Evolutionary conservation across 106 monocot genomes (phyloP).

Genomic region (Dendrobium catenatum): DNA sequence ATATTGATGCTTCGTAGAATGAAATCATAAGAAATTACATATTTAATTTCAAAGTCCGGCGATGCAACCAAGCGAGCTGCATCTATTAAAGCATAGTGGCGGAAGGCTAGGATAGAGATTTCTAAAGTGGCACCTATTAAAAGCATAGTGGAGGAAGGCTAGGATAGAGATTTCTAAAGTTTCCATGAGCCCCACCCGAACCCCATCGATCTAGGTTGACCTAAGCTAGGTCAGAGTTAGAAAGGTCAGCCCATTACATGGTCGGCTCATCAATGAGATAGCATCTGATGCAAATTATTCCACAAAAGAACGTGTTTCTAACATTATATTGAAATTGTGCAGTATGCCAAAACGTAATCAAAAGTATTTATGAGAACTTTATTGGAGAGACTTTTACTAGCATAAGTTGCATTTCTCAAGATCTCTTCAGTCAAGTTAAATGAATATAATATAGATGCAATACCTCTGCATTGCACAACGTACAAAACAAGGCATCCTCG

Average conservation of each 20-base stretch:
- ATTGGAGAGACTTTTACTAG: not conserved
- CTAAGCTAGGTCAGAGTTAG: not conserved
- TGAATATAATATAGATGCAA: not conserved
- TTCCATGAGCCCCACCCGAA: not conserved
- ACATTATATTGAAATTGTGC: not conserved
- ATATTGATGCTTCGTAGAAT: not conserved
- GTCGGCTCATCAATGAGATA: not conserved
- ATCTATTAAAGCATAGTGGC: not conserved
- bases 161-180: not conserved
- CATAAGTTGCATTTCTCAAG: not conserved
- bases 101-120: not conserved
- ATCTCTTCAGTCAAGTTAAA: not conserved
- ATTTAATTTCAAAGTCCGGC: not conserved
- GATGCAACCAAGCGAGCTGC: not conserved
- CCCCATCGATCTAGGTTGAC: not conserved
- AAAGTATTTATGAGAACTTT: not conserved
- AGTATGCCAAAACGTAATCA: not conserved
- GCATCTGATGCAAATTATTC: not conserved
- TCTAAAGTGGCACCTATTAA: not conserved
- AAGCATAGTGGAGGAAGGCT: not conserved
- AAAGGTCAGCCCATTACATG: not conserved
- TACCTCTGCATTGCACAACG: conserved; percentile 99
- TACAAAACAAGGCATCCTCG: conserved; percentile 95
- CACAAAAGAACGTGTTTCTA: not conserved
- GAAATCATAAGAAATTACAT: not conserved